Conservation (phyloP, 805 yeast genomes). For the Schwanniomyces polymorphus region DNA sequence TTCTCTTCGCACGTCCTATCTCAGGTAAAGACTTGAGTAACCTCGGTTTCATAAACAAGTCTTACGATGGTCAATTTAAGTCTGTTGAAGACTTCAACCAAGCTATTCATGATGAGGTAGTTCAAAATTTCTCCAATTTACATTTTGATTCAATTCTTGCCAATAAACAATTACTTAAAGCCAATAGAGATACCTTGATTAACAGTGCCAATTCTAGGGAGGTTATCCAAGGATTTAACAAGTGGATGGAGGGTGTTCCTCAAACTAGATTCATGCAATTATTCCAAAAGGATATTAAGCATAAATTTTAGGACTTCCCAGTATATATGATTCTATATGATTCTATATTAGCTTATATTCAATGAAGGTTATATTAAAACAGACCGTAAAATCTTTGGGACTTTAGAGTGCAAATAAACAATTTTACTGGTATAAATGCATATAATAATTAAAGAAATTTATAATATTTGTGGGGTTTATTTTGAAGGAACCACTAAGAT, state of each 20-base stretch:
- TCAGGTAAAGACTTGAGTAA: slow-evolving; percentile 53
- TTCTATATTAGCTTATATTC: no score
- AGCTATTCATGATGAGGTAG: slow-evolving; percentile 33
- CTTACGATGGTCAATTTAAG: slow-evolving; percentile 41
- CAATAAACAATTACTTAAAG: slow-evolving; percentile 42
- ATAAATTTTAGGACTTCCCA: slow-evolving; percentile 47
- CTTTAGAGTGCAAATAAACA: no score
- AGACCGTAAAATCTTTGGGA: no score
- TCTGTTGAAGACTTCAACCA: slow-evolving; percentile 44
- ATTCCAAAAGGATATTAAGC: slow-evolving; percentile 54
- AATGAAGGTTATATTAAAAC: no score
- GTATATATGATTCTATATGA: no score
- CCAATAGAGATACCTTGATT: slow-evolving; percentile 34
- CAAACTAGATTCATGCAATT: slow-evolving; percentile 62
- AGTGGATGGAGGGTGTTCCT: slow-evolving; percentile 74
- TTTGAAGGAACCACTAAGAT: no score
- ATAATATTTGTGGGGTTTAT: no score
- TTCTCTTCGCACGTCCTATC: slow-evolving; percentile 68
- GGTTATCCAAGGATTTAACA: slow-evolving; percentile 63
- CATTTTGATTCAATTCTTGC: slow-evolving; percentile 42
- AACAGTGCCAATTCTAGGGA: slow-evolving; percentile 63
- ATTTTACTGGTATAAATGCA: no score
- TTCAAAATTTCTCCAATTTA: slow-evolving; percentile 38
- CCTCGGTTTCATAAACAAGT: slow-evolving; percentile 63
- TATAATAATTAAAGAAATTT: no score